These are phyloP conservation scores for Moesziomyces parantarcticus DNA, from an alignment of 1,284 basidiomycete genomes.

Conservation along the genomic window DNA sequence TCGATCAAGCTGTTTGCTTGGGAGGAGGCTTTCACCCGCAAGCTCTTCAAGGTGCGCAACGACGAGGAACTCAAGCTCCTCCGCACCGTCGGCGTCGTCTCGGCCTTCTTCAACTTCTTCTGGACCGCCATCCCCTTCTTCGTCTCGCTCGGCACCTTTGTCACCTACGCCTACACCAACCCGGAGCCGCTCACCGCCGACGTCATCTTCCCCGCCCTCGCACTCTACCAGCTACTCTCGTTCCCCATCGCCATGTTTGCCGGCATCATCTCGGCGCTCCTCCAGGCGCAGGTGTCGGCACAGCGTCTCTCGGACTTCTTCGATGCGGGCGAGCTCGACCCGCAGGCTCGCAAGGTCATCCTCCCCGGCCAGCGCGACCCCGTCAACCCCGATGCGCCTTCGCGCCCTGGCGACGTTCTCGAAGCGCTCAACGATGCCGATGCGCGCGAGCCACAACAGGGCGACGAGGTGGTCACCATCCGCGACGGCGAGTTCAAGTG, in stretches of 20 bases:
- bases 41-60: conserved; percentile 77
- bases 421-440: conserved; percentile 18
- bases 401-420: conserved; percentile 32
- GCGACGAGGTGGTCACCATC: conserved; percentile 36
- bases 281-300: conserved; percentile 64
- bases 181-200: conserved; percentile 75
- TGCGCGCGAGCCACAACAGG: conserved; percentile 23
- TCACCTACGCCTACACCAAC: conserved; percentile 80
- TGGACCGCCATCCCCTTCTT: conserved; percentile 80
- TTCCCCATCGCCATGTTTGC: conserved; percentile 77
- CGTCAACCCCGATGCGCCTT: conserved; percentile 20
- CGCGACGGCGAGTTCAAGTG: conserved; percentile 72
- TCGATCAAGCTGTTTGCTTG: conserved; percentile 65
- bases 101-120: conserved; percentile 77
- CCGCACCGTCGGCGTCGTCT: conserved; percentile 78
- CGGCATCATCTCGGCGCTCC: conserved; percentile 60
- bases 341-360: conserved; percentile 62
- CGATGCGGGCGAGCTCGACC: conserved; percentile 74
- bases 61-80: conserved; percentile 80
- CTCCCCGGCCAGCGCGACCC: conserved; percentile 32
- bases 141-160: conserved; percentile 84
- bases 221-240: conserved; percentile 72
- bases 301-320: conserved; percentile 71
- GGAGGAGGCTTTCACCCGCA: conserved; percentile 70
- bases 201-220: conserved; percentile 68